These are phyloP conservation scores for Neodidymelliopsis sp. DNA, from an alignment of 2,329 filamentous ascomycete genomes.

Conservation along the genomic window DNA sequence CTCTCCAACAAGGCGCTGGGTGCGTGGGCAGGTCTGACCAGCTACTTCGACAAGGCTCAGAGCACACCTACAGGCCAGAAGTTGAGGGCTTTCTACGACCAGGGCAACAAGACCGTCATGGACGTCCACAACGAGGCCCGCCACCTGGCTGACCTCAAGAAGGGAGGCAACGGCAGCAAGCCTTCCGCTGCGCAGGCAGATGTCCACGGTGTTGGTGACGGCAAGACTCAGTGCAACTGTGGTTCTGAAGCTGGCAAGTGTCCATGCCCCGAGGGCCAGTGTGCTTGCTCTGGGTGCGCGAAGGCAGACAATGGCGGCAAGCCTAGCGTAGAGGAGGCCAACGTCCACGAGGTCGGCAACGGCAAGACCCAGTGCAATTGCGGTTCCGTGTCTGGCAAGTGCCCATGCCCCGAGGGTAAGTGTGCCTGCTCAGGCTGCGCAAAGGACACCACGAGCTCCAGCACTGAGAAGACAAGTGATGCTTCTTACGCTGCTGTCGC, in stretches of 20 bases:
- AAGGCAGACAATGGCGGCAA: constrained; percentile 44
- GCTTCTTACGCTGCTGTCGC: constrained; percentile 20
- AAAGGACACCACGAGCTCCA: constrained; percentile 42
- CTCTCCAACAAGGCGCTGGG: constrained; percentile 75
- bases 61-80: constrained; percentile 88
- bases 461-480: constrained; percentile 23
- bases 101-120: constrained; percentile 85
- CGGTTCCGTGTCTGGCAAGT: constrained; percentile 51
- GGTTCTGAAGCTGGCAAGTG: constrained; percentile 52
- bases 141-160: constrained; percentile 87
- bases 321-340: constrained; percentile 46
- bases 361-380: constrained; percentile 60
- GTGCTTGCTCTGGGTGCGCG: constrained; percentile 56
- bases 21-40: constrained; percentile 73
- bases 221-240: constrained; percentile 59
- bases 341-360: constrained; percentile 51
- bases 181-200: constrained; percentile 46
- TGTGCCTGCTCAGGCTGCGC: constrained; percentile 57
- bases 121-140: constrained; percentile 94
- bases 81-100: constrained; percentile 85
- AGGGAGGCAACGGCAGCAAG: constrained; percentile 37
- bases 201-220: constrained; percentile 50
- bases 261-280: constrained; percentile 56
- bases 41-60: constrained; percentile 94
- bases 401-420: constrained; percentile 55